Base-by-base conservation (phyloP, 495 filamentous ascomycete species). In the Daldinia concentrica region DNA sequence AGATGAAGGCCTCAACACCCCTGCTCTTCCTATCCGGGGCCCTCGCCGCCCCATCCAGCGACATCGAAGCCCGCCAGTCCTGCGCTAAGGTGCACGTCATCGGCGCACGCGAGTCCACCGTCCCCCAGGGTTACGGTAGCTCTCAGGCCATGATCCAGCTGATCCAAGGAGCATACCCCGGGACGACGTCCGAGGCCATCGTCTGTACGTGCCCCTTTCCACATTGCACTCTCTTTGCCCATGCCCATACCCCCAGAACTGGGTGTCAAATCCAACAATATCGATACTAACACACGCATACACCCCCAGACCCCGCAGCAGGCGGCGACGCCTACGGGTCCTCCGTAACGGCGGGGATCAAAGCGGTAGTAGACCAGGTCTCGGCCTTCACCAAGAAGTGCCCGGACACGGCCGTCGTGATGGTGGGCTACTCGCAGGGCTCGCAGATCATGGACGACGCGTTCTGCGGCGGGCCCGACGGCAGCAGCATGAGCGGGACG, bases 341-440 rank as follows among this genome's bases (percentile, higher is more conserved):
- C n/a, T 41, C 39, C 39, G 39, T 41, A 1, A 41, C 39, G 15
- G 15, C 14, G 39, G 39, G 39, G 1, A 41, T 41, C 39, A 41
- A 41, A 8, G 39, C 39, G 15, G 39, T 41, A 2, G n/a, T 41
- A 17, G 39, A 41, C 39, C 39, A 41, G 6, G 39, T 41, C 39
- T 41, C 39, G 39, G n/a, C 39, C 7, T 17, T 41, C n/a, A 8
- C 39, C 15, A 17, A 7, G 30, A 66, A 80, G 68, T 87, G 85
- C 59, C 86, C 86, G 6, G 66, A 74, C 56, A 86, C 81, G 1
- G 63, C 83, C 66, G 62, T 87, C 43, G 80, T 87, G 6, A 62
- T 87, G 30, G 83, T 86, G 48, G 86, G 85, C 45, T 87, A 87
- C 73, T 86, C 83, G 1, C 62, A 87, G 82, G 86, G 85, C 39